Evolutionary conservation across 805 yeast genomes (phyloP).

Genomic region (Monosporozyma aerobia): DNA sequence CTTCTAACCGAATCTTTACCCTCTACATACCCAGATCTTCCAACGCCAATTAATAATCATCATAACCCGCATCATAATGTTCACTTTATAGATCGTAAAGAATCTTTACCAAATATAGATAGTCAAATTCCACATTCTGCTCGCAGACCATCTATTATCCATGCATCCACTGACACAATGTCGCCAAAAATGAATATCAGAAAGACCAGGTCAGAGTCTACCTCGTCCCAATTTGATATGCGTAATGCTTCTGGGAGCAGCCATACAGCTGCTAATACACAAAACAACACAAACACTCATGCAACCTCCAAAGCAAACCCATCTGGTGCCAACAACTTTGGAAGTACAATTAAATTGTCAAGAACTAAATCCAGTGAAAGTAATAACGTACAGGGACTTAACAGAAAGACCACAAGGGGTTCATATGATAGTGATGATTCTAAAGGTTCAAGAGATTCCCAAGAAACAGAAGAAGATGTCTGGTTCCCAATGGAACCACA

Average conservation of each 20-base stretch:
- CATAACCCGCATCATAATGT: not conserved
- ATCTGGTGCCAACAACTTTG: not conserved
- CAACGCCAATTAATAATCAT: not conserved
- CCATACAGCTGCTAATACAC: not conserved
- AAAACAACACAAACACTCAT: not conserved
- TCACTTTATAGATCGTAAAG: not conserved
- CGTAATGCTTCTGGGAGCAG: not conserved
- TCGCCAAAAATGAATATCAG: slow-evolving; percentile 1
- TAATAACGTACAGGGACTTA: not conserved
- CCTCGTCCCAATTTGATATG: not conserved
- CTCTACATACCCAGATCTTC: not conserved
- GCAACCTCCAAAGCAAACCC: not conserved
- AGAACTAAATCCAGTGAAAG: slow-evolving; percentile 1
- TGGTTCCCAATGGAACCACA: slow-evolving; percentile 82
- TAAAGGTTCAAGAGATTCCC: slow-evolving; percentile 67
- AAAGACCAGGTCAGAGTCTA: slow-evolving; percentile 1
- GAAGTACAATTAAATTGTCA: not conserved
- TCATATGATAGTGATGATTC: slow-evolving; percentile 57
- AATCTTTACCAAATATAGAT: not conserved
- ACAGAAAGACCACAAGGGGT: slow-evolving; percentile 3
- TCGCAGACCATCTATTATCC: slow-evolving; percentile 6
- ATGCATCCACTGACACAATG: not conserved
- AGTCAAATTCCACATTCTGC: not conserved
- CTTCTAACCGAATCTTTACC: not conserved
- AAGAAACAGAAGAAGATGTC: slow-evolving; percentile 94